Evolutionary conservation across 202 grass and related monocot genomes (phyloP).

Genomic region (Zoysia matrella): DNA sequence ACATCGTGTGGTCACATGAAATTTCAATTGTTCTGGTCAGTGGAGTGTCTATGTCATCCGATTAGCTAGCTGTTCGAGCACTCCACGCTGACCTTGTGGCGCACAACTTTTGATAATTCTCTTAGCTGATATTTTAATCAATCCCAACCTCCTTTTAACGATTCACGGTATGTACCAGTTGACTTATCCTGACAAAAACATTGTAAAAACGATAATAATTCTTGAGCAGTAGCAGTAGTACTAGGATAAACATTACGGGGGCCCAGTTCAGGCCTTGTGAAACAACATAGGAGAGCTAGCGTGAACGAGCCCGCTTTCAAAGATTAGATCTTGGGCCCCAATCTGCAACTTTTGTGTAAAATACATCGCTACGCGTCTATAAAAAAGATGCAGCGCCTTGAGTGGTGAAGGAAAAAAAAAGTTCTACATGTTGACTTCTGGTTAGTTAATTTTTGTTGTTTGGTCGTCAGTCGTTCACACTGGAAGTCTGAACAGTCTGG

Average conservation of each 20-base stretch:
- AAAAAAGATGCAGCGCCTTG: not conserved
- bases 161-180: not conserved
- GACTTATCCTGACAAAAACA: not conserved
- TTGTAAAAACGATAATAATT: not conserved
- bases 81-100: conserved; percentile 21
- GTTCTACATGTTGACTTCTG: not conserved
- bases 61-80: conserved; percentile 26
- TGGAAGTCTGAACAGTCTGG: not conserved
- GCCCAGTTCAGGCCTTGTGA: not conserved
- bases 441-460: not conserved
- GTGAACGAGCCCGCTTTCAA: not conserved
- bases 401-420: not conserved
- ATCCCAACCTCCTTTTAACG: conserved; percentile 20
- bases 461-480: not conserved
- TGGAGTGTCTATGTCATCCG: not conserved
- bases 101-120: not conserved
- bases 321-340: not conserved
- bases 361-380: no score
- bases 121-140: not conserved
- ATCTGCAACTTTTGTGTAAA: not conserved
- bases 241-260: not conserved
- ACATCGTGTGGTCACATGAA: conserved; percentile 27
- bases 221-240: not conserved
- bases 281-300: not conserved
- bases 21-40: conserved; percentile 12